Conservation (phyloP, 805 yeast species). For the Wickerhamomyces silvicola region DNA sequence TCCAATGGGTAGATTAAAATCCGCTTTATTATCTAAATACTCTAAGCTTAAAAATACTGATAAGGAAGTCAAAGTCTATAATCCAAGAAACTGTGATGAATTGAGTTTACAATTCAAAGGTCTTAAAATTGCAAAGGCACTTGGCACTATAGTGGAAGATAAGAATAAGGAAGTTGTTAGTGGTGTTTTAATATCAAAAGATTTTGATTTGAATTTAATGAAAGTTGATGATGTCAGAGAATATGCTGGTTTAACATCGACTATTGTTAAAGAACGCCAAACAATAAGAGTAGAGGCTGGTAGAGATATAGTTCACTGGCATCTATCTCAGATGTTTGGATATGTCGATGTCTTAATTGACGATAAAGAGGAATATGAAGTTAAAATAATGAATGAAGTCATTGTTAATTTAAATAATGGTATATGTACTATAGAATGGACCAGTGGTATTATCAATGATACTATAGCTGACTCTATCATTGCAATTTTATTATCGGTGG, state of each 20-base stretch:
- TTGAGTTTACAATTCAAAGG: slow-evolving; percentile 75
- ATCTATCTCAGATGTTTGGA: slow-evolving; percentile 94
- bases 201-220: slow-evolving; percentile 78
- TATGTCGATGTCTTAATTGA: slow-evolving; percentile 58
- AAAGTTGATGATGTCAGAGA: slow-evolving; percentile 86
- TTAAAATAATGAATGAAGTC: slow-evolving; percentile 61
- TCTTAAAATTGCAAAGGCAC: slow-evolving; percentile 71
- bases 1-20: slow-evolving; percentile 97
- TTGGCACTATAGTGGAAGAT: slow-evolving; percentile 51
- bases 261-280: slow-evolving; percentile 78
- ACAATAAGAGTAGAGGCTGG: slow-evolving; percentile 73
- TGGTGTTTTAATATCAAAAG: slow-evolving; percentile 87
- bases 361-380: slow-evolving; percentile 41
- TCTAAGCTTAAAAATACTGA: slow-evolving; percentile 76
- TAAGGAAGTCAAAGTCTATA: slow-evolving; percentile 83
- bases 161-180: slow-evolving; percentile 45
- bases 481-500: slow-evolving; percentile 86
- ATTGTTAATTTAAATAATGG: slow-evolving; percentile 41
- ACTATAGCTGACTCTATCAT: slow-evolving; percentile 91
- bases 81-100: slow-evolving; percentile 86
- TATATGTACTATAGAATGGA: slow-evolving; percentile 77
- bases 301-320: slow-evolving; percentile 78
- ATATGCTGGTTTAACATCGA: slow-evolving; percentile 79
- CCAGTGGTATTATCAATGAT: slow-evolving; percentile 81
- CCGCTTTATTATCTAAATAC: slow-evolving; percentile 86